A percentile compares a stretch with the other conserved stretches of the same genome.
Conservation (phyloP, 768 basidiomycete species). For the Hypsizygus marmoreus region DNA sequence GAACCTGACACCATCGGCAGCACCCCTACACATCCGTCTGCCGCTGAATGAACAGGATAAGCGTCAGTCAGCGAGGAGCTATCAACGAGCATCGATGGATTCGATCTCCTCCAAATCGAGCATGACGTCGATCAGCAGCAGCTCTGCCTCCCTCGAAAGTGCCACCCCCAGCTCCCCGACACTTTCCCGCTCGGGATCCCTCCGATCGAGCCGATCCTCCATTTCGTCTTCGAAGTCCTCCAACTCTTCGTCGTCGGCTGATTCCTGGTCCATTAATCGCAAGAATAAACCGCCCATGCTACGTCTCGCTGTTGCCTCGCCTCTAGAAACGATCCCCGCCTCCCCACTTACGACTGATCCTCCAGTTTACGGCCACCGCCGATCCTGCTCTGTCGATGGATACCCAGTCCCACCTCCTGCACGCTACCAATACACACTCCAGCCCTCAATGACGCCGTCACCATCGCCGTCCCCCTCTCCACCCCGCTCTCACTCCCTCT, state of each 20-base stretch:
- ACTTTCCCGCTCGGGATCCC: slow-evolving; percentile 19
- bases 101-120: slow-evolving; percentile 25
- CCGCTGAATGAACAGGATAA: slow-evolving; percentile 10
- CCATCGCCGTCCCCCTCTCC: background rate
- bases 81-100: slow-evolving; percentile 14
- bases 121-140: slow-evolving; percentile 1
- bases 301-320: slow-evolving; percentile 20
- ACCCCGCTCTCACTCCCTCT: background rate
- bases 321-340: slow-evolving; percentile 31
- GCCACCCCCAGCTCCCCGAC: no score
- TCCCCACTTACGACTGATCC: slow-evolving; percentile 25
- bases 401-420: slow-evolving; percentile 17
- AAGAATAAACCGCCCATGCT: slow-evolving; percentile 17
- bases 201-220: slow-evolving; percentile 5
- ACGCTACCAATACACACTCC: slow-evolving; percentile 21
- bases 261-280: slow-evolving; percentile 15
- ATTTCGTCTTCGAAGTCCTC: slow-evolving; percentile 19
- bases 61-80: no score
- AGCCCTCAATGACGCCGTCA: background rate
- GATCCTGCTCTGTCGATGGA: background rate
- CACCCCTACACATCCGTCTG: slow-evolving; percentile 22
- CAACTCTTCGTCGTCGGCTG: slow-evolving; percentile 8
- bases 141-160: slow-evolving; percentile 1
- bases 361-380: slow-evolving; percentile 10
- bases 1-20: slow-evolving; percentile 11